Conservation (phyloP, 2,329 filamentous ascomycete species). For the Akanthomyces uredinophilus region DNA sequence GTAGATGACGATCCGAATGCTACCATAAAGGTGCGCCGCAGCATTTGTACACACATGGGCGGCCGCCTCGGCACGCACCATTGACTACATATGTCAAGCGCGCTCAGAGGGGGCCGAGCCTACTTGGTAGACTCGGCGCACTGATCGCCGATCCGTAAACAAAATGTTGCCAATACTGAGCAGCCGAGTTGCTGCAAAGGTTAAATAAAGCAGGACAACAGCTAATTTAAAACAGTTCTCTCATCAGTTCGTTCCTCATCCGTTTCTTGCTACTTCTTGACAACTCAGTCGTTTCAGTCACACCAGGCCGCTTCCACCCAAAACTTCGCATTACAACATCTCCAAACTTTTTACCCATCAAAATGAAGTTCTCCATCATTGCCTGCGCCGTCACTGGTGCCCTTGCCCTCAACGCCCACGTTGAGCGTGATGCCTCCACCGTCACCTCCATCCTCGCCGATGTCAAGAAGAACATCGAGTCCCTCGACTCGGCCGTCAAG, state of each 20-base stretch:
- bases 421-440: not conserved
- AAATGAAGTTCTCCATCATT: slow-evolving; percentile 2
- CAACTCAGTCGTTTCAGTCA: slow-evolving; percentile 4
- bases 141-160: not conserved
- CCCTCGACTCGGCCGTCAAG: slow-evolving; percentile 6
- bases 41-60: not conserved
- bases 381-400: slow-evolving; percentile 4
- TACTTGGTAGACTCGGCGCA: not conserved
- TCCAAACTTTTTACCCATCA: not conserved
- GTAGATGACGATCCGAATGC: not conserved
- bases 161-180: not conserved
- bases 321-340: not conserved
- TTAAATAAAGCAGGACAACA: not conserved
- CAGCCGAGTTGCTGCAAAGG: not conserved
- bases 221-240: not conserved
- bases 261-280: not conserved
- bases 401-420: slow-evolving; percentile 1
- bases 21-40: not conserved
- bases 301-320: not conserved
- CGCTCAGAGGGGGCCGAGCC: not conserved
- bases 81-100: slow-evolving; percentile 12
- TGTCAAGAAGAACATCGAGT: slow-evolving; percentile 6
- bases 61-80: slow-evolving; percentile 3
- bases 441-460: not conserved
- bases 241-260: not conserved